phyloP scores from a whole-genome alignment of 2,329 filamentous ascomycete species.

The Ustilaginoidea virens region DNA sequence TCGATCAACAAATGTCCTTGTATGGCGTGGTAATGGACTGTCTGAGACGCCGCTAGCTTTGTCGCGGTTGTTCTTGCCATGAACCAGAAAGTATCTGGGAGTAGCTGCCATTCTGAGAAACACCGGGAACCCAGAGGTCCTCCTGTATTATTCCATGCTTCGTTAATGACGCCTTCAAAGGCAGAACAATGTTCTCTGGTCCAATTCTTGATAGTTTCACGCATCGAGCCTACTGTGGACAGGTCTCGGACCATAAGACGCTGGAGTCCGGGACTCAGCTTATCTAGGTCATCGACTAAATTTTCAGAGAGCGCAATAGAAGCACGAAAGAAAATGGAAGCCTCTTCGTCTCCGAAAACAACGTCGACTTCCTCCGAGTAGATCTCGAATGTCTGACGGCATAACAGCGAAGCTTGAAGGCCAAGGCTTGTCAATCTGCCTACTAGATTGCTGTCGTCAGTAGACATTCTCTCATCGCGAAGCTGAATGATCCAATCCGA shows the following conservation, averaged over 20 bases:
- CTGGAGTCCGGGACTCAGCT: conserved; percentile 2
- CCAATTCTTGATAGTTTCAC: conserved; percentile 3
- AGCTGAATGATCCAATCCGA: conserved; percentile 33
- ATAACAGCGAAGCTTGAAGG: conserved; percentile 41
- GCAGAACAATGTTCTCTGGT: neutral
- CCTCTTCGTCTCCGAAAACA: conserved; percentile 2
- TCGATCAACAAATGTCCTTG: conserved; percentile 21
- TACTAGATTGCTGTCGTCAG: conserved; percentile 20
- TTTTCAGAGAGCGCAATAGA: conserved; percentile 15
- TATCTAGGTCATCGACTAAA: conserved; percentile 7
- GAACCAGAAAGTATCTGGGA: neutral
- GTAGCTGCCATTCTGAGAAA: neutral
- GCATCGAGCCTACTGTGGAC: conserved; percentile 6
- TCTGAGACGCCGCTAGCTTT: conserved; percentile 6
- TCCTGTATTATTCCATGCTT: conserved; percentile 1
- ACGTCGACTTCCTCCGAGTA: neutral
- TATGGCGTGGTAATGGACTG: conserved; percentile 18
- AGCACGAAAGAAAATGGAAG: conserved; percentile 9
- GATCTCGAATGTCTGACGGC: conserved; percentile 22
- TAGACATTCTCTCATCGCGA: conserved; percentile 25
- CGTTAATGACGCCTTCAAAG: conserved; percentile 1
- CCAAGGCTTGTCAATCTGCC: conserved; percentile 22
- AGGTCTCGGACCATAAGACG: conserved; percentile 10
- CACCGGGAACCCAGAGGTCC: neutral
- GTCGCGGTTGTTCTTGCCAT: neutral